phyloP scores from a whole-genome alignment of 495 filamentous ascomycete genomes.

The Penicillium manginii region DNA sequence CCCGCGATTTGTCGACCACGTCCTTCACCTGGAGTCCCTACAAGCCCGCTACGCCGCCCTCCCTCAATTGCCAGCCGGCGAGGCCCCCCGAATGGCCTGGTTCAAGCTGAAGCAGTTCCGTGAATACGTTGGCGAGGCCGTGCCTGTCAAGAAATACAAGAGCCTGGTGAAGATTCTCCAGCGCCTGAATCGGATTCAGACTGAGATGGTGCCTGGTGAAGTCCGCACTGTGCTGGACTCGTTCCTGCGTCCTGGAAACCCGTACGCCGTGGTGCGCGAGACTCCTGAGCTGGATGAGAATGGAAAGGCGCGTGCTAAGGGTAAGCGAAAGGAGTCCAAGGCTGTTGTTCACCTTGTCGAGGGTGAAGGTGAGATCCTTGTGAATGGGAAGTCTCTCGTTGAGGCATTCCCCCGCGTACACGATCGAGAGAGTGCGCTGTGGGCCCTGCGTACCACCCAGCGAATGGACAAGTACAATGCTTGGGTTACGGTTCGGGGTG shows the following conservation, averaged over 20 bases:
- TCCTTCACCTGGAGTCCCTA: slow-evolving; percentile 72
- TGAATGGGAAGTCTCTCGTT: slow-evolving; percentile 84
- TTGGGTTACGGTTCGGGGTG: slow-evolving; percentile 80
- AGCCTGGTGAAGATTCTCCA: slow-evolving; percentile 74
- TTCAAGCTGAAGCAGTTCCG: slow-evolving; percentile 77
- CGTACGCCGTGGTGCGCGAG: slow-evolving; percentile 61
- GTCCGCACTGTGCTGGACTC: slow-evolving; percentile 63
- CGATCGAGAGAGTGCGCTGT: slow-evolving; percentile 92
- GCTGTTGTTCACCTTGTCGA: slow-evolving; percentile 88
- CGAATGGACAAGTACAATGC: slow-evolving; percentile 96
- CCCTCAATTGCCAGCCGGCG: slow-evolving; percentile 62
- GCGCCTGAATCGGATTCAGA: slow-evolving; percentile 84
- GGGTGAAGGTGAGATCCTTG: slow-evolving; percentile 82
- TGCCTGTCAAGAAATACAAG: slow-evolving; percentile 79
- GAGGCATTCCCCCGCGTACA: slow-evolving; percentile 84
- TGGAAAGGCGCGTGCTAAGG: slow-evolving; percentile 76
- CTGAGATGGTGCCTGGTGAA: slow-evolving; percentile 70
- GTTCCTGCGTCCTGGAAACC: slow-evolving; percentile 78
- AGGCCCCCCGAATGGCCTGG: slow-evolving; percentile 83
- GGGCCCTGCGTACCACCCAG: slow-evolving; percentile 82
- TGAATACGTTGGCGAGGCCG: slow-evolving; percentile 70
- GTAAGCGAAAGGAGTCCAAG: slow-evolving; percentile 81
- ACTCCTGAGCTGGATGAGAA: slow-evolving; percentile 66
- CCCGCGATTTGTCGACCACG: slow-evolving; percentile 83
- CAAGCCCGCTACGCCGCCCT: slow-evolving; percentile 70